Conservation (phyloP, 2,329 filamentous ascomycete genomes). For the Aspergillus versicolor region DNA sequence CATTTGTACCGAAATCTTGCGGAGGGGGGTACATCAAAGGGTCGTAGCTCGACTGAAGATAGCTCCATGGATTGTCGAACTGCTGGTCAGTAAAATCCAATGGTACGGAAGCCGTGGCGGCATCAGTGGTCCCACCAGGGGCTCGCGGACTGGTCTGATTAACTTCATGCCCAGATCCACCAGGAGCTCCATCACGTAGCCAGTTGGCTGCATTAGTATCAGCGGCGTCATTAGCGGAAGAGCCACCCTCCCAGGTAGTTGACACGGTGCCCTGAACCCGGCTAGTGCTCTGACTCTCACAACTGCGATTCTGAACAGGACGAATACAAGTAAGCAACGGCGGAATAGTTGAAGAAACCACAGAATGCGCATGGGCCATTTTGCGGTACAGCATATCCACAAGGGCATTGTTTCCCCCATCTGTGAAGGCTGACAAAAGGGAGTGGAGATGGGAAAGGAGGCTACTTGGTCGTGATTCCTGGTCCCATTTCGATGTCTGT, state of each 20-base stretch:
- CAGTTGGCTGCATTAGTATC: too few relatives aligned
- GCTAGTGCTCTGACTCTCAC: too few relatives aligned
- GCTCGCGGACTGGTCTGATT: too few relatives aligned
- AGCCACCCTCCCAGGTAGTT: too few relatives aligned
- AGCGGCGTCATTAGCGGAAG: too few relatives aligned
- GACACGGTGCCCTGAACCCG: too few relatives aligned
- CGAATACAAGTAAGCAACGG: neutral
- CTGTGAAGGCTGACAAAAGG: slow-evolving; percentile 23
- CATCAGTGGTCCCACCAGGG: too few relatives aligned
- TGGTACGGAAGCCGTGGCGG: neutral
- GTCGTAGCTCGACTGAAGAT: neutral
- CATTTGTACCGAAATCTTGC: neutral
- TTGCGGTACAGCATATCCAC: slow-evolving; percentile 24
- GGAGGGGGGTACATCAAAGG: neutral
- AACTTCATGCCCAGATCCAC: too few relatives aligned
- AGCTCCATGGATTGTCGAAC: neutral
- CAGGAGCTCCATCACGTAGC: too few relatives aligned
- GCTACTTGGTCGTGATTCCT: slow-evolving; percentile 22
- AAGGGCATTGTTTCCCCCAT: slow-evolving; percentile 22
- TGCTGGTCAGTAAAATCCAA: neutral
- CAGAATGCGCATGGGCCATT: slow-evolving; percentile 22
- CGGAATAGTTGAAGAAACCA: slow-evolving; percentile 2
- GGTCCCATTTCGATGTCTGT: slow-evolving; percentile 12
- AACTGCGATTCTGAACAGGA: too few relatives aligned
- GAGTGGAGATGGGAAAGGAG: slow-evolving; percentile 22